Evolutionary conservation across 75 land plant species (phyloP).

Genomic region (Cupressus sempervirens): DNA sequence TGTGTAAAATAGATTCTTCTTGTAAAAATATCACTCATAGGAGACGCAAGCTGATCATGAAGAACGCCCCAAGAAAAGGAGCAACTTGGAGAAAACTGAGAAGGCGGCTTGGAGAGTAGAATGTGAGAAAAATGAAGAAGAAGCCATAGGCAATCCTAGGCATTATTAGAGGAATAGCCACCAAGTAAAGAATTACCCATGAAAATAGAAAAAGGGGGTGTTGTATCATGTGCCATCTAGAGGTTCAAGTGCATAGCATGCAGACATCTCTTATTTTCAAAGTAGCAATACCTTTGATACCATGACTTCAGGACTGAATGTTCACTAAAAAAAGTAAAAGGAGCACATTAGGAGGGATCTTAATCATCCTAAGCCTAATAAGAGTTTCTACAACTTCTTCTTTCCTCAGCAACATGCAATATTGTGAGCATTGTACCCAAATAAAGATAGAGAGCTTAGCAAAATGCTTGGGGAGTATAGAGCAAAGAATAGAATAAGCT

Average conservation of each 20-base stretch:
- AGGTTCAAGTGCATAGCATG: constrained; percentile 22
- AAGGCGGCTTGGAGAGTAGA: too few relatives aligned
- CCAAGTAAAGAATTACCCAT: too few relatives aligned
- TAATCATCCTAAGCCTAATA: constrained; percentile 67
- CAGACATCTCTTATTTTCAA: constrained; percentile 14
- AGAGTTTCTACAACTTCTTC: constrained; percentile 92
- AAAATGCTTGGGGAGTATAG: constrained; percentile 90
- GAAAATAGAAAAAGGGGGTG: too few relatives aligned
- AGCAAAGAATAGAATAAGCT: too few relatives aligned
- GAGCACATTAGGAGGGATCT: constrained; percentile 63
- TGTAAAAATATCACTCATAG: too few relatives aligned
- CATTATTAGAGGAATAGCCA: too few relatives aligned
- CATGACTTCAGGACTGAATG: constrained; percentile 12
- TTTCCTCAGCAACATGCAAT: constrained; percentile 73
- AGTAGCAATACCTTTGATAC: constrained; percentile 15
- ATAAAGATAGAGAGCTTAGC: constrained; percentile 74
- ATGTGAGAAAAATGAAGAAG: too few relatives aligned
- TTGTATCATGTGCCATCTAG: constrained; percentile 54
- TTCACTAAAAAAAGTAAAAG: constrained; percentile 23
- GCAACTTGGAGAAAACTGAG: too few relatives aligned
- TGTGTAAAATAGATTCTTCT: too few relatives aligned
- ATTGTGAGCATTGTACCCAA: constrained; percentile 53
- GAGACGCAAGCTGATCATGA: too few relatives aligned
- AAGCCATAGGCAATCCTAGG: too few relatives aligned
- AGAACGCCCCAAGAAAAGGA: too few relatives aligned